Evolutionary conservation across 495 filamentous ascomycete genomes (phyloP), one percentile per base, ranked within the genome.

Genomic region (Neurospora hispaniola): DNA sequence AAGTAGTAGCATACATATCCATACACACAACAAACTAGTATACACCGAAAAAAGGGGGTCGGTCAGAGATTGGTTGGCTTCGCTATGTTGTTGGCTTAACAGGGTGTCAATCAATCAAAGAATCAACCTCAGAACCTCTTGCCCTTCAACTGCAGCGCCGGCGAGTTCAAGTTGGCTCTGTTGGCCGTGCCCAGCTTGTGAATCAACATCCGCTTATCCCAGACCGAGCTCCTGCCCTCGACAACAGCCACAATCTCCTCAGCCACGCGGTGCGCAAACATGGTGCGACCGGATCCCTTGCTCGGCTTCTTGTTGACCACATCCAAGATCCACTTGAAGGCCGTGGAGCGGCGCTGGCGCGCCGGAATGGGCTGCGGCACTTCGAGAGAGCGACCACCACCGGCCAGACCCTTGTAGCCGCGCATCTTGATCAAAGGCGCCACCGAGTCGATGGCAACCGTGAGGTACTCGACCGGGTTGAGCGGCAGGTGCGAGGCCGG

Each of bases 391-490:
- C 86, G 85, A 80, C 96, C 96, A 83, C 96, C 96, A 82, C 94
- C 94, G 1, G 91, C 92, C 42, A 92, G 86, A 75, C 93, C 93
- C 80, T 89, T 92, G 78, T 91, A 87, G 42, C 85, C 85, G 31
- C 89, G 87, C 77, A 98, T 89, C 40, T 90, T 91, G 77, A 98
- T 82, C 31, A 99, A 85, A 27, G 96, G 96, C 14, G 94, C 93
- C n/a, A 98, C 91, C 12, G 93, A 97, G 86, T 99, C 96, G 79
- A 99, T 90, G n/a, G 95, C 93, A 44, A 95, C 82, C 0, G 90
- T 92, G 46, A 97, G 88, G 82, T 94, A 94, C 62, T 88, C 84
- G 41, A 94, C 84, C 11, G 94, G 90, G 82, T 96, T 88, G 23
- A 92, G 85, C 9, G 93, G 91, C 41, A 97, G 88, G 70, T 94